phyloP scores from a whole-genome alignment of 352 stramenopile genomes.

The Phytophthora rubi region DNA sequence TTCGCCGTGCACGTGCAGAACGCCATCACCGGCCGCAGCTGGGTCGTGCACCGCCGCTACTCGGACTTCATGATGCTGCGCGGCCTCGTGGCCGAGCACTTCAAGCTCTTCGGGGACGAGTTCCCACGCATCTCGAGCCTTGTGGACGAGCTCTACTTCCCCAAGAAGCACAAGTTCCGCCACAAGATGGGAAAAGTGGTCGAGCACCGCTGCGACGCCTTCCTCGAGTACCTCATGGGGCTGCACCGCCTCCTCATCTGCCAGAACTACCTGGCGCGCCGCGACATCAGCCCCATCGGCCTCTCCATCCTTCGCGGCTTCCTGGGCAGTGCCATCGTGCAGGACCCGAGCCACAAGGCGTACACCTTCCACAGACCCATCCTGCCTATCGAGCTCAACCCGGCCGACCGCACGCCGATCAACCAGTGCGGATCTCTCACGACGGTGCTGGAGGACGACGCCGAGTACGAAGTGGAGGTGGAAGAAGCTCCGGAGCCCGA shows the following conservation, averaged over 20 bases:
- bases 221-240: constrained; percentile 69
- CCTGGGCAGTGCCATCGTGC: constrained; percentile 63
- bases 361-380: constrained; percentile 68
- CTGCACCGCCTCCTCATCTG: constrained; percentile 72
- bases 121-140: constrained; percentile 55
- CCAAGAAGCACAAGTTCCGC: constrained; percentile 70
- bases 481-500: constrained; percentile 28
- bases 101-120: constrained; percentile 58
- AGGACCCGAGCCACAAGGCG: constrained; percentile 57
- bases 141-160: constrained; percentile 70
- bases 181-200: constrained; percentile 58
- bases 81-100: constrained; percentile 56
- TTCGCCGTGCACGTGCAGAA: constrained; percentile 78
- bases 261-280: constrained; percentile 57
- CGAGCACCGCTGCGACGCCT: constrained; percentile 67
- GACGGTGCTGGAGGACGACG: constrained; percentile 67
- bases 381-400: constrained; percentile 50
- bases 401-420: constrained; percentile 53
- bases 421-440: constrained; percentile 68
- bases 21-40: constrained; percentile 70
- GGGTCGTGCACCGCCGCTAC: constrained; percentile 74
- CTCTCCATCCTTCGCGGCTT: constrained; percentile 76
- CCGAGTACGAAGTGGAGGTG: constrained; percentile 46
- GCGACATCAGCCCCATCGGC: constrained; percentile 66
- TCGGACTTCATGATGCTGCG: constrained; percentile 72